Evolutionary conservation across 805 yeast genomes (phyloP), one percentile per base, ranked within the genome.

Genomic region (Yarrowia keelungensis): DNA sequence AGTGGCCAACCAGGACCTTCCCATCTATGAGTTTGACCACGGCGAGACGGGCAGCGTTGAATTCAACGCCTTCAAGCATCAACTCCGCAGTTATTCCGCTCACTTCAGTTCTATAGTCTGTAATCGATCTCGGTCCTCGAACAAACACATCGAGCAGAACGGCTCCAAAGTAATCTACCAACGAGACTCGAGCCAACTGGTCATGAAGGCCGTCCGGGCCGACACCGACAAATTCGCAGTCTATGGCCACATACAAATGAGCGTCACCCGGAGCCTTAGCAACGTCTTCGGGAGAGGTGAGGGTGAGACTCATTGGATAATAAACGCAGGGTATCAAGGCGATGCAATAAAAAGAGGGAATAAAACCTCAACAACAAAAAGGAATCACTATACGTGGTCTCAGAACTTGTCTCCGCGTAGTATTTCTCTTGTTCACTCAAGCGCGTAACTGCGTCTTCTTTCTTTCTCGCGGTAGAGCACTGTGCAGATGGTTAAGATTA

Each of bases 211-310:
- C 96, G 8, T 87, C 88, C 4, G 84, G 85, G 0, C 97, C 97
- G 1, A 90, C 88, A 8, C 97, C 97, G 1, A 93, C 98, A 81
- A 93, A 92, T 74, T 93, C 98, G 80, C 98, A 92, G 78, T 93
- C 98, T 70, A 93, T 85, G 0, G 97, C 91, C 1, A 92, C 70
- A 72, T 85, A 92, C 73, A 84, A 88, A 0, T 59, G 42, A 1
- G 50, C 50, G 32, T 59, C 65, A 8, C 2, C 0, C 5, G 65
- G 65, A 45, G 50, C 61, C 14, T n/a, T 12, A 3, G 62, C 32
- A 26, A 36, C 65, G 43, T 35, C 35, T n/a, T 26, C 41, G 8
- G 41, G 14, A 10, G 65, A 16, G 12, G 45, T 26, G 32, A 26
- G 15, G 11, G 51, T 59, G 16, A 59, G 65, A 19, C 65, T 59